Evolutionary conservation across 176 grass and related monocot species (phyloP).

Genomic region (Thalia dealbata): DNA sequence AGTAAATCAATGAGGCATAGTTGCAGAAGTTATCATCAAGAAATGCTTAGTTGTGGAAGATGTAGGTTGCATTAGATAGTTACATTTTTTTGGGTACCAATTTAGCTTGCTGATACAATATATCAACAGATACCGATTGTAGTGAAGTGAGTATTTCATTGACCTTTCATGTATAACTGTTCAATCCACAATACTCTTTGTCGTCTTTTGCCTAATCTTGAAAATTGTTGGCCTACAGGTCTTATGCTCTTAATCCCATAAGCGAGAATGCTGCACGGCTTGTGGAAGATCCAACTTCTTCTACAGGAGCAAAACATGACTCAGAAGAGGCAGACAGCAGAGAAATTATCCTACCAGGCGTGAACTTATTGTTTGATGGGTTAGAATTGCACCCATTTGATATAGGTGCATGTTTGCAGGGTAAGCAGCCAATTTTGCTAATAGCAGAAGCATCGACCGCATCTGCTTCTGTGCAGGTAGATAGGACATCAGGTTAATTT

Average conservation of each 20-base stretch:
- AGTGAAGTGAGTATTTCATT: neutral
- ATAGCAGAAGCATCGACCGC: slow-evolving; percentile 73
- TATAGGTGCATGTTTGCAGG: slow-evolving; percentile 80
- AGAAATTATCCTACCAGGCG: slow-evolving; percentile 67
- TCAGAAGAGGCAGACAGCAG: slow-evolving; percentile 59
- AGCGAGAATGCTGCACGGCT: slow-evolving; percentile 34
- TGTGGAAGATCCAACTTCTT: slow-evolving; percentile 43
- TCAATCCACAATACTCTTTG: neutral
- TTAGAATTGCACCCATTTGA: slow-evolving; percentile 68
- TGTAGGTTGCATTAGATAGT: too few relatives aligned
- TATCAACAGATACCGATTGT: neutral
- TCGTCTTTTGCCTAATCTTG: neutral
- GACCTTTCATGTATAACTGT: slow-evolving; percentile 4
- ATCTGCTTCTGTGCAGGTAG: slow-evolving; percentile 32
- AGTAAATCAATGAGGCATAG: too few relatives aligned
- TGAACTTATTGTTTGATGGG: slow-evolving; percentile 91
- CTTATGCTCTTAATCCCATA: slow-evolving; percentile 56
- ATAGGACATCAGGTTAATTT: slow-evolving; percentile 17
- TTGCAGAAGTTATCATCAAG: too few relatives aligned
- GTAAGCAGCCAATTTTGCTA: slow-evolving; percentile 64
- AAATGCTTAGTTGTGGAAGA: too few relatives aligned
- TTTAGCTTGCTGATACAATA: neutral
- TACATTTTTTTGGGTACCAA: too few relatives aligned
- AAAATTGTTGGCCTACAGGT: slow-evolving; percentile 31
- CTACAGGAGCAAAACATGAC: slow-evolving; percentile 39